Conservation (phyloP, 2,329 filamentous ascomycete species). For the Fusarium pseudonygamai region DNA sequence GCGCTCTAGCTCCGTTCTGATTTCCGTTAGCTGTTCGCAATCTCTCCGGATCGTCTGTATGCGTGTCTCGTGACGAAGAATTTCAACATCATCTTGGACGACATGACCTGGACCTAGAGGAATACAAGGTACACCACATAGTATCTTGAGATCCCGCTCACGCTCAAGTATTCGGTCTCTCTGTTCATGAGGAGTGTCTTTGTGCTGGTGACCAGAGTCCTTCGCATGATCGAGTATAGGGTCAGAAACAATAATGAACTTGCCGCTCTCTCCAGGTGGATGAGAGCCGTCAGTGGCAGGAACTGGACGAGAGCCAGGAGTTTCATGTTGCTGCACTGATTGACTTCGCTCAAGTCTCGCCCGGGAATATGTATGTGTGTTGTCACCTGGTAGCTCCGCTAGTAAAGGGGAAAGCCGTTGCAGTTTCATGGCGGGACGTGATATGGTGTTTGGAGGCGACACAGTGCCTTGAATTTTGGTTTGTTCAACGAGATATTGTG, state of each 20-base stretch:
- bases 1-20: not conserved
- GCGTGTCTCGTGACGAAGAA: not conserved
- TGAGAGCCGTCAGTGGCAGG: not conserved
- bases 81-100: not conserved
- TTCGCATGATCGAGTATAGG: not conserved
- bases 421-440: not conserved
- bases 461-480: not conserved
- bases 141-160: no score
- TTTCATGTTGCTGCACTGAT: not conserved
- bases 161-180: not conserved
- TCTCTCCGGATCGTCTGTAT: not conserved
- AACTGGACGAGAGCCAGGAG: conserved; percentile 3
- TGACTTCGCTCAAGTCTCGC: not conserved
- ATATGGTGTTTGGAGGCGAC: not conserved
- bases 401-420: not conserved
- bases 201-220: not conserved
- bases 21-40: not conserved
- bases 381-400: not conserved
- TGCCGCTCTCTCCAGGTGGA: not conserved
- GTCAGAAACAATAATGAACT: not conserved
- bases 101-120: not conserved
- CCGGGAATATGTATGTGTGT: not conserved
- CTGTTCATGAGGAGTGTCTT: not conserved
- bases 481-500: not conserved
- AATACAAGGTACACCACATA: not conserved